Percentiles rank a stretch among this genome's conserved stretches.
Evolutionary conservation across 495 filamentous ascomycete genomes (phyloP).

Genomic region (Hyaloscypha bicolor): DNA sequence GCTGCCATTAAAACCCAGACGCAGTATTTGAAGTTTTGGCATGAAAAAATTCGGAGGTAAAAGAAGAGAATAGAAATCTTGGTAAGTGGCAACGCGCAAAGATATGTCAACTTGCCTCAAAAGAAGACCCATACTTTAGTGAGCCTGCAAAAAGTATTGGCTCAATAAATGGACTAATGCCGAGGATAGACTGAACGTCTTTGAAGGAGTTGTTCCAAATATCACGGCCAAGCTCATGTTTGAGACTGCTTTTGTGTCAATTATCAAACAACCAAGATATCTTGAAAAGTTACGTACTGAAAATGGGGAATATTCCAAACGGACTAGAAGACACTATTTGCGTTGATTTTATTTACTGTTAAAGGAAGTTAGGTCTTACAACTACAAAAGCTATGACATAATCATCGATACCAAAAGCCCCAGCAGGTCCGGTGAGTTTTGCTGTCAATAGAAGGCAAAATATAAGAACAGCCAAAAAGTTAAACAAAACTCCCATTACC

Average conservation of each 20-base stretch:
- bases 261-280: background rate
- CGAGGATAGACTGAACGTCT: background rate
- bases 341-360: background rate
- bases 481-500: background rate
- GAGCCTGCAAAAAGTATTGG: no score
- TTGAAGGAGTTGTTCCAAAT: background rate
- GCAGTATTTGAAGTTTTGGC: background rate
- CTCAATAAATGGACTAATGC: background rate
- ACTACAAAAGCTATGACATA: background rate
- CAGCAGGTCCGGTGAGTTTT: background rate
- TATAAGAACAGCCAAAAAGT: background rate
- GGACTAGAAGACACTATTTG: background rate
- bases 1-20: constrained; percentile 3
- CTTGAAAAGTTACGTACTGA: background rate
- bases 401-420: background rate
- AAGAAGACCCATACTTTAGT: background rate
- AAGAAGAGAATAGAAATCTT: constrained; percentile 25
- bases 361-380: background rate
- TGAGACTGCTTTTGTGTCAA: background rate
- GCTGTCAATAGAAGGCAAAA: background rate
- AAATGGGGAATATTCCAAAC: background rate
- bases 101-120: constrained; percentile 36
- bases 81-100: constrained; percentile 34
- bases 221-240: background rate
- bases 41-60: constrained; percentile 28